Evolutionary conservation across 2,329 filamentous ascomycete species (phyloP).

Genomic region (Sporothrix humicola): DNA sequence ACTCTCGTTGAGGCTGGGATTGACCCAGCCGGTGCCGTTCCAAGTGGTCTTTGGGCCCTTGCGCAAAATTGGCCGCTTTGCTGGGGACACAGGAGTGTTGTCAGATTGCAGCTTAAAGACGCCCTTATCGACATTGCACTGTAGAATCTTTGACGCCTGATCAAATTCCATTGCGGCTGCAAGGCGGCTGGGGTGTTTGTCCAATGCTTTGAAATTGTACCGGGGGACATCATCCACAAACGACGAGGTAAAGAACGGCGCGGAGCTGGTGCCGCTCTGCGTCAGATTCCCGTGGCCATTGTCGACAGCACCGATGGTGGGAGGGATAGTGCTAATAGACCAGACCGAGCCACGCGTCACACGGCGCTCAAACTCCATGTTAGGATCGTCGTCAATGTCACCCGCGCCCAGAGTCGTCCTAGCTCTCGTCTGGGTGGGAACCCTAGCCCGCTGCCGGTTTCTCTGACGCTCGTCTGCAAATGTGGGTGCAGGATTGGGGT

Average conservation of each 20-base stretch:
- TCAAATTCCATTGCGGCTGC: slow-evolving; percentile 84
- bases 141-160: slow-evolving; percentile 68
- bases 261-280: slow-evolving; percentile 71
- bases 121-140: slow-evolving; percentile 50
- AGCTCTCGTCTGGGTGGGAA: slow-evolving; percentile 40
- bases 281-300: slow-evolving; percentile 68
- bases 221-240: slow-evolving; percentile 49
- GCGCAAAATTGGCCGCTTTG: not conserved
- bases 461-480: slow-evolving; percentile 38
- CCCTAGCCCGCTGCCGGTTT: too few species aligned
- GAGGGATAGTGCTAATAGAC: slow-evolving; percentile 74
- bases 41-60: slow-evolving; percentile 46
- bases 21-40: slow-evolving; percentile 52
- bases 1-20: slow-evolving; percentile 39
- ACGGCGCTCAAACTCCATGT: not conserved
- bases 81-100: not conserved
- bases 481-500: slow-evolving; percentile 40
- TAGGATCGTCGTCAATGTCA: slow-evolving; percentile 25
- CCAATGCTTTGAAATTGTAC: slow-evolving; percentile 62
- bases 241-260: slow-evolving; percentile 65
- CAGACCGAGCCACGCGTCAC: slow-evolving; percentile 72
- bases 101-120: not conserved
- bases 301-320: slow-evolving; percentile 60
- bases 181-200: slow-evolving; percentile 74
- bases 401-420: slow-evolving; percentile 41